Evolutionary conservation across 306 rosid genomes (phyloP), one percentile per base, ranked within the genome.

Genomic region (Quercus engelmannii): DNA sequence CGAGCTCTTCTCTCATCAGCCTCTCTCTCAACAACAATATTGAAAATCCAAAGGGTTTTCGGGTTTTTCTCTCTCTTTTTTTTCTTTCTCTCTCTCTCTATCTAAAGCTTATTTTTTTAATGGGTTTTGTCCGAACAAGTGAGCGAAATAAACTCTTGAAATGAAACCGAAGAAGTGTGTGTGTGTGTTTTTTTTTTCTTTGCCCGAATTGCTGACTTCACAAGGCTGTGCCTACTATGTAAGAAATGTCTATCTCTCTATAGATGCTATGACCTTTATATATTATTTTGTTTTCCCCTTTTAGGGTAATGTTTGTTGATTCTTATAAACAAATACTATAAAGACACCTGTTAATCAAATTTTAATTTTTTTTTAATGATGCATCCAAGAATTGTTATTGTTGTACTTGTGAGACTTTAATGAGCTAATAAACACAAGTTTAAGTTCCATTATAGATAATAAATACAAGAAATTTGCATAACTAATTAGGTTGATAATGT

Each of bases 111-210:
- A 41, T 41, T 41, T 41, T 41, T 41, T 8, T 0, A 41, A 41
- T 59, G 79, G 81, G 46, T 41, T 41, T 41, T 75, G 81, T 87
- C 82, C 89, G 91, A 84, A 87, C 91, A 82, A 76, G 65, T 14
- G 71, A 20, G 83, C 89, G 78, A 74, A 87, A 75, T 85, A 74
- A 54, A 76, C 82, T 82, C 81, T 71, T 12, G 46, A 69, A 83
- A 80, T 81, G 85, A 57, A 33, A 17, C 68, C 55, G 12, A 78
- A 64, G 43, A 41, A 41, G 46, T 8, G 12, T 2, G 43, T 35
- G 9, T 1, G 46, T 8, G 46, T 41, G 3, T 41, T 2, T 69
- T 79, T 46, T 8, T 49, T 49, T 49, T 49, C 84, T 4, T 83
- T 41, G 3, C 46, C 79, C 89, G 83, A 68, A 68, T 30, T 79